Evolutionary conservation across 2,329 filamentous ascomycete genomes (phyloP).

Genomic region (Annulohypoxylon truncatum): DNA sequence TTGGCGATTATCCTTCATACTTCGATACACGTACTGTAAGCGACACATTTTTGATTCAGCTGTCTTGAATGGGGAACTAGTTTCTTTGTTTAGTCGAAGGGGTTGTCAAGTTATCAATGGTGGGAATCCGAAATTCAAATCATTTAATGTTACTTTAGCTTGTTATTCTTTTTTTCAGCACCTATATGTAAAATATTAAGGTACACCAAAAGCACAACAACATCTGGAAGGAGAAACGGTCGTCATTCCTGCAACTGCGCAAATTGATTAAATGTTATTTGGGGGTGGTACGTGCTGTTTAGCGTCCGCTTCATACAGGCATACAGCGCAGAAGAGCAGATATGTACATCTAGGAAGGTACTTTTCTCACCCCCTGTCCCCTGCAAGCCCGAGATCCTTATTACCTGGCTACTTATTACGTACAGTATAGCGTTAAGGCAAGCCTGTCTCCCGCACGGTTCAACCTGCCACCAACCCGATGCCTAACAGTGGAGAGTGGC

Average conservation of each 20-base stretch:
- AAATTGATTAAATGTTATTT: constrained; percentile 3
- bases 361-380: constrained; percentile 12
- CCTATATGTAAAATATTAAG: background rate
- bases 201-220: background rate
- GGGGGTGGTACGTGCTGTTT: background rate
- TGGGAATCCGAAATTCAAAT: constrained; percentile 4
- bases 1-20: constrained; percentile 10
- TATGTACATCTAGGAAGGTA: constrained; percentile 9
- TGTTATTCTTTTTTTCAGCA: background rate
- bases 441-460: constrained; percentile 30
- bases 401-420: constrained; percentile 38
- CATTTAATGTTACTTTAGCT: constrained; percentile 6
- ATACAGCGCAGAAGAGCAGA: background rate
- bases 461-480: constrained; percentile 32
- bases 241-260: constrained; percentile 12
- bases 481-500: constrained; percentile 36
- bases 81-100: constrained; percentile 15
- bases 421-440: constrained; percentile 24
- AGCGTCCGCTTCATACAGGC: background rate
- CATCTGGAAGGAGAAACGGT: constrained; percentile 6
- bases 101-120: constrained; percentile 12
- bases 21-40: constrained; percentile 4
- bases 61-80: constrained; percentile 18
- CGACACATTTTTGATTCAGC: constrained; percentile 4
- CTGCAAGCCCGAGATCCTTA: constrained; percentile 40